Evolutionary conservation across 164 flowering plant species (phyloP), one percentile per base, ranked within the genome.

Genomic region (Berberis vulgaris): DNA sequence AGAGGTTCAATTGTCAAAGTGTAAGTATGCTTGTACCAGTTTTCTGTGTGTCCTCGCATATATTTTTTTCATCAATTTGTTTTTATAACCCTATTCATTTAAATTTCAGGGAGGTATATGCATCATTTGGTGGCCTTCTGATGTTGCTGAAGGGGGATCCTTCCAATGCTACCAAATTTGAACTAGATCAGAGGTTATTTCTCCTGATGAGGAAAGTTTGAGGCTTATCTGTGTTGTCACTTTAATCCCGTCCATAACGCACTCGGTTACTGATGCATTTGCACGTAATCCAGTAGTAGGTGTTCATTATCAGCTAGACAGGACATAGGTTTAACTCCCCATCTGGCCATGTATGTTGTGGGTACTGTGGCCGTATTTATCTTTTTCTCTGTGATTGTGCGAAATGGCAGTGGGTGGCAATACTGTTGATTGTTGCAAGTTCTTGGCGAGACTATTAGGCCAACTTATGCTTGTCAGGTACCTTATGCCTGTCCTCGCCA

Each of bases 111-210:
- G 95, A 84, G 60, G 79, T 88, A 6, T 80, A 82, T 67, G 82
- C 79, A 57, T 90, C 97, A 9, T 90, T 80, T 75, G 95, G 95
- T 64, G 97, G 97, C 10, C 90, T 90, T 58, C 78, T 88, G 68
- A 86, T 90, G 95, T 45, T 80, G 84, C 78, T 90, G 67, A 80
- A 66, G 73, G 97, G 92, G 4, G 91, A 86, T 38, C 84, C 84
- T 3, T 68, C 82, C 5, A 73, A 76, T 68, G 76, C 80, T 10
- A 61, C 76, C 12, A 72, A 81, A 39, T 87, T 86, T 57, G 81
- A 87, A 73, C 80, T 86, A 45, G 97, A 90, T 63, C 97, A 90
- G 74, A 82, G 82, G 79, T 59, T 90, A 71, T 88, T 83, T 63
- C 84, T 88, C 60, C 83, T 88, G 56, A 78, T 90, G 70, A 86